Evolutionary conservation across 805 yeast genomes (phyloP).

Genomic region (Sporopachydermia lactativora): DNA sequence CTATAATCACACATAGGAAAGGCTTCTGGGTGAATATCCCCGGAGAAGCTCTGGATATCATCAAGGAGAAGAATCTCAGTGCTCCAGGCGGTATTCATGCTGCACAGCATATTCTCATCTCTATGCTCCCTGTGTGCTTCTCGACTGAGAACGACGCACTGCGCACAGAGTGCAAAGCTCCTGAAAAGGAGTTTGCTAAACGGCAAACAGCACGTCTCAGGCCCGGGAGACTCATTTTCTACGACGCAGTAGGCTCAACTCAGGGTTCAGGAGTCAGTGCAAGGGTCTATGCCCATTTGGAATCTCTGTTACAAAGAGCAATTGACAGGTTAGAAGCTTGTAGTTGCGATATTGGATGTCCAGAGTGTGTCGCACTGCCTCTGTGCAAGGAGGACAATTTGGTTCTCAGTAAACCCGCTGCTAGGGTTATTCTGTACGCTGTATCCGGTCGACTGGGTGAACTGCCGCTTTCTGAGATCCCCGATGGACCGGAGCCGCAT

Average conservation of each 20-base stretch:
- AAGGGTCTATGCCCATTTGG: constrained; percentile 69
- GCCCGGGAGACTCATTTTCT: constrained; percentile 78
- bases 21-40: constrained; percentile 95
- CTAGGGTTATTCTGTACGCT: constrained; percentile 48
- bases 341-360: constrained; percentile 46
- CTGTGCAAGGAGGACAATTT: constrained; percentile 69
- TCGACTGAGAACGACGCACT: constrained; percentile 45
- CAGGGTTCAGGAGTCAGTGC: constrained; percentile 69
- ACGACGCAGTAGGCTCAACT: constrained; percentile 72
- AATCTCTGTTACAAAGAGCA: constrained; percentile 48
- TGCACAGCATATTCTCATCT: constrained; percentile 82
- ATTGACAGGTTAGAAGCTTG: constrained; percentile 48
- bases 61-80: constrained; percentile 43
- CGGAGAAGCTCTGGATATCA: constrained; percentile 37
- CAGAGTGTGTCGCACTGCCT: constrained; percentile 54
- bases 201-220: constrained; percentile 58
- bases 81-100: constrained; percentile 94
- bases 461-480: constrained; percentile 22
- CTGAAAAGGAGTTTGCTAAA: constrained; percentile 85
- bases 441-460: constrained; percentile 43
- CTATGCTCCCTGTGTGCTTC: constrained; percentile 59
- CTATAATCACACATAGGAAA: constrained; percentile 48
- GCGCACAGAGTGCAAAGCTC: constrained; percentile 88
- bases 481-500: constrained; percentile 63
- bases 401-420: constrained; percentile 82